A percentile compares a stretch with the other conserved stretches of the same genome.
These are phyloP conservation scores for Exophiala bonariae DNA, from an alignment of 2,329 filamentous ascomycete genomes.

Conservation along the genomic window DNA sequence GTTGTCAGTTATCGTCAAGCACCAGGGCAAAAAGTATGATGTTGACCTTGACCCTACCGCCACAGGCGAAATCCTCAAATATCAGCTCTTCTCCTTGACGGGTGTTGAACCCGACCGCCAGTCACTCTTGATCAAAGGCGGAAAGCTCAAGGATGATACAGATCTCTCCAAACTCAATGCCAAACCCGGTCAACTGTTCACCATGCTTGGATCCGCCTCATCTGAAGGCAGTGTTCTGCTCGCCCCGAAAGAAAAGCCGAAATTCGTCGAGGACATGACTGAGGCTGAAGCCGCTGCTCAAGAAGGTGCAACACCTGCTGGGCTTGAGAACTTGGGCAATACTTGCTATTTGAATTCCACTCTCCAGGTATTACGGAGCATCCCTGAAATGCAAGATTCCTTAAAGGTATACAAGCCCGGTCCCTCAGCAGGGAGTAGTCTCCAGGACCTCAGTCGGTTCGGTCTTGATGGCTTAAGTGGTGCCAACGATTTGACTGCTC, in stretches of 20 bases:
- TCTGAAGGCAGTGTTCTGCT: conserved; percentile 60
- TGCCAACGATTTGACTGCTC: conserved; percentile 70
- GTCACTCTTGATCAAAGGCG: conserved; percentile 92
- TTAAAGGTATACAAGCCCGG: conserved; percentile 62
- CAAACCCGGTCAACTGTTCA: conserved; percentile 82
- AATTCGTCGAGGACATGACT: conserved; percentile 96
- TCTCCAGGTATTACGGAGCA: conserved; percentile 82
- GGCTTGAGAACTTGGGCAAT: conserved; percentile 89
- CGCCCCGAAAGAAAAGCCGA: conserved; percentile 74
- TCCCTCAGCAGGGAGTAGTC: conserved; percentile 29
- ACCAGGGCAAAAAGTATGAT: conserved; percentile 92
- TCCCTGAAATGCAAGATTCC: conserved; percentile 86
- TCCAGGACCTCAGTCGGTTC: conserved; percentile 52
- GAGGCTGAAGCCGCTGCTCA: conserved; percentile 84
- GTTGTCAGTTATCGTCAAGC: conserved; percentile 79
- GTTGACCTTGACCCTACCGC: conserved; percentile 84
- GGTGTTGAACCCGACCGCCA: conserved; percentile 95
- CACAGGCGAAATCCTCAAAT: conserved; percentile 91
- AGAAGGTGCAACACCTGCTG: conserved; percentile 81
- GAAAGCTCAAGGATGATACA: conserved; percentile 93
- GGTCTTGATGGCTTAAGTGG: conserved; percentile 59
- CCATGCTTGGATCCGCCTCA: conserved; percentile 91
- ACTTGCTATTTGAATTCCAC: conserved; percentile 99
- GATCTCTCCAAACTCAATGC: conserved; percentile 79
- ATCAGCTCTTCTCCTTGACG: conserved; percentile 91